phyloP scores from a whole-genome alignment of 1,284 basidiomycete species.

The Puccinia hordei region DNA sequence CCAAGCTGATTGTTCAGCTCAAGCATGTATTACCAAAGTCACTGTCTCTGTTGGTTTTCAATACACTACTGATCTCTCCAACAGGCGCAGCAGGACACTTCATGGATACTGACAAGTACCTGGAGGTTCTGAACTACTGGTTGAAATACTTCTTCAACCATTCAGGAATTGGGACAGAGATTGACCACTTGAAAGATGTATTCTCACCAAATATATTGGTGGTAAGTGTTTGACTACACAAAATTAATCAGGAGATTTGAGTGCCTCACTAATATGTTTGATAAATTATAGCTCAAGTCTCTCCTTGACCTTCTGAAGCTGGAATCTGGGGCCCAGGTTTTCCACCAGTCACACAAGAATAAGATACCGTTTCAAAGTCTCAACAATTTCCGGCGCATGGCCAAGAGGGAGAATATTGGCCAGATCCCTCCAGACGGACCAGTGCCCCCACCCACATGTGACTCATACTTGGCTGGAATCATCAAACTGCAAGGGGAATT shows the following conservation, averaged over 20 bases:
- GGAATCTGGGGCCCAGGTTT: too few relatives aligned
- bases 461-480: too few relatives aligned
- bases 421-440: too few relatives aligned
- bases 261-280: too few relatives aligned
- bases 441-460: too few relatives aligned
- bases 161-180: background rate
- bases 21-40: background rate
- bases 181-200: background rate
- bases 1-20: background rate
- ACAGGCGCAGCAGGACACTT: background rate
- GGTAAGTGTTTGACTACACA: background rate
- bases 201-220: background rate
- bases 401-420: too few relatives aligned
- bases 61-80: background rate
- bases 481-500: too few relatives aligned
- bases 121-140: background rate
- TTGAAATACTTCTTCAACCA: conserved; percentile 19
- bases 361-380: too few relatives aligned
- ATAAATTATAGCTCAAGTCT: background rate
- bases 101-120: background rate
- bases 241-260: background rate
- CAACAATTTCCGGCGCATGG: too few relatives aligned
- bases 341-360: too few relatives aligned
- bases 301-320: too few relatives aligned
- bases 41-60: background rate